Base-by-base conservation (phyloP, 139 green algal species). In the Spirogloea muscicola region DNA sequence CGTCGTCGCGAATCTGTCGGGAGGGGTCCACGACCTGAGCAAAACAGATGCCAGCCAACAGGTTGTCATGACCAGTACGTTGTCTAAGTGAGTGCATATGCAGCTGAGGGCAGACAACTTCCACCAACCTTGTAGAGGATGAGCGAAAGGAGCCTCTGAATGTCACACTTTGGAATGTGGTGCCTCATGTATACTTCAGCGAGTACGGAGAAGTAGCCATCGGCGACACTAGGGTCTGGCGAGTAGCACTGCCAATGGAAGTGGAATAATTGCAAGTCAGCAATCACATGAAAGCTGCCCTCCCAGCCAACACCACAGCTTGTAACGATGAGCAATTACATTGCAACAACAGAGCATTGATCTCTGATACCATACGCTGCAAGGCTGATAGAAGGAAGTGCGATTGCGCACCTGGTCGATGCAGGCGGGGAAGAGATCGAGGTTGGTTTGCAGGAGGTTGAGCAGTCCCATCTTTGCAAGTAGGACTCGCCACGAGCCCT, bases 81-180 rank as follows among this genome's bases (percentile, higher is more conserved):
- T n/a, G n/a, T n/a, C n/a, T n/a, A n/a, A n/a, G n/a, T n/a, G n/a
- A n/a, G n/a, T n/a, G n/a, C n/a, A n/a, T n/a, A n/a, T n/a, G n/a
- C n/a, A n/a, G n/a, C n/a, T n/a, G n/a, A n/a, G n/a, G n/a, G n/a
- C n/a, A n/a, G n/a, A n/a, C n/a, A n/a, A n/a, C n/a, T n/a, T n/a
- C n/a, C n/a, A n/a, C n/a, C n/a, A 55, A 79, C 81, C 75, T 96
- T 96, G 90, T 93, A 91, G 18, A 98, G 84, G n/a, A 97, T 86
- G 16, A 98, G 84, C 25, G 68, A 81, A n/a, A 97, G 74, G 31
- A 93, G 55, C 29, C 76, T 34, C 1, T 66, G 65, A n/a, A 90
- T 74, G 21, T 88, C 44, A 7, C 69, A 80, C 33, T 77, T 36
- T 1, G 76, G 69, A 3, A 77, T 44, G 37, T 66, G 38, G 13